Evolutionary conservation across 1,284 basidiomycete genomes (phyloP).

Genomic region (Cryptococcus sp.): DNA sequence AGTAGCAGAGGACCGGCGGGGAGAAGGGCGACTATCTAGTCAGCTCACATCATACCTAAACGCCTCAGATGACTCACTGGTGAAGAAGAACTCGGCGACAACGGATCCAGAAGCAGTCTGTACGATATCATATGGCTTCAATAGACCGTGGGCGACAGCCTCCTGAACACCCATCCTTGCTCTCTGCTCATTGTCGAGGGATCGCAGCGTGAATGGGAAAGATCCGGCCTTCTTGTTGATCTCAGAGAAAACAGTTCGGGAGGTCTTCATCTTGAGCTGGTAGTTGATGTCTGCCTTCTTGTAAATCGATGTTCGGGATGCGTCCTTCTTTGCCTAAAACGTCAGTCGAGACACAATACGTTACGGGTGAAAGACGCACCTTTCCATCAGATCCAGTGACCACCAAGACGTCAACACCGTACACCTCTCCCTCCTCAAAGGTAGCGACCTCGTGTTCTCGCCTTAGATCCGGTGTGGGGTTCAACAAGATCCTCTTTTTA

Average conservation of each 20-base stretch:
- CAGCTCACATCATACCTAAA: constrained; percentile 1
- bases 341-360: constrained; percentile 9
- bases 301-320: constrained; percentile 87
- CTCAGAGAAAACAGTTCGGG: constrained; percentile 89
- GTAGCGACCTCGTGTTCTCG: constrained; percentile 75
- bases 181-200: constrained; percentile 90
- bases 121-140: constrained; percentile 48
- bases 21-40: constrained; percentile 71
- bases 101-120: constrained; percentile 74
- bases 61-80: constrained; percentile 44
- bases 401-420: constrained; percentile 88
- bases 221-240: constrained; percentile 96
- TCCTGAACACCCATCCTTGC: constrained; percentile 93
- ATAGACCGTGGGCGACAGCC: constrained; percentile 78
- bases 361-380: constrained; percentile 50
- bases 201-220: constrained; percentile 95
- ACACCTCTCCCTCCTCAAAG: constrained; percentile 93
- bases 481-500: constrained; percentile 91
- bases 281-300: constrained; percentile 87
- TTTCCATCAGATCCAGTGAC: constrained; percentile 86
- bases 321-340: constrained; percentile 71
- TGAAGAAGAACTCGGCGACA: constrained; percentile 94
- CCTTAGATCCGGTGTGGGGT: constrained; percentile 77
- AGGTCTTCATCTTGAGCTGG: constrained; percentile 96
- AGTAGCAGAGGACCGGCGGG: constrained; percentile 78